Evolutionary conservation across 73 alveolate genomes (phyloP).

Genomic region (Symbiodinium pilosum): DNA sequence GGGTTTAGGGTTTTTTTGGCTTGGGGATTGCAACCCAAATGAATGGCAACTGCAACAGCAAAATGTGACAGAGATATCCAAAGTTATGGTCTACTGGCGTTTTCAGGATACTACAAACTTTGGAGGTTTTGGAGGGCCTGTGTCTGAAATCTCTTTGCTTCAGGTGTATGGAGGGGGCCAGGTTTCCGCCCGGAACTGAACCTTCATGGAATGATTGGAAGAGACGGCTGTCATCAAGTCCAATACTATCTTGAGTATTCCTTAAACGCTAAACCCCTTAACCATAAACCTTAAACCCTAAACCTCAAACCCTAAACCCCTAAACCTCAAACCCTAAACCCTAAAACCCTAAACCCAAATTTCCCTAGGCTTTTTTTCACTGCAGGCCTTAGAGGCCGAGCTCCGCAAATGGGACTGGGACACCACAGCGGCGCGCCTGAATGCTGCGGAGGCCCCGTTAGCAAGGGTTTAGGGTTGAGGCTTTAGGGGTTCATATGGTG

Average conservation of each 20-base stretch:
- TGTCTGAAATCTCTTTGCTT: too few species aligned
- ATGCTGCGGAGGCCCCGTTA: slow-evolving; percentile 9
- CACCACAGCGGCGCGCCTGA: slow-evolving; percentile 1
- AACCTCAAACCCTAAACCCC: not conserved
- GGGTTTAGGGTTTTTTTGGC: not conserved
- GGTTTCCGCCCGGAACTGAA: not conserved
- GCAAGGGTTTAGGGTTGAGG: too few species aligned
- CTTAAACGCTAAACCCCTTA: not conserved
- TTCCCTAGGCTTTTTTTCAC: too few species aligned
- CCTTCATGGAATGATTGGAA: not conserved
- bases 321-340: too few species aligned
- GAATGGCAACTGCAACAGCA: not conserved
- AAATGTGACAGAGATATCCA: not conserved
- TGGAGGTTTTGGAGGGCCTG: not conserved
- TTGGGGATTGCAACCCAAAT: not conserved
- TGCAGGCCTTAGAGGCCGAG: slow-evolving; percentile 3
- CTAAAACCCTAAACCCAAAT: too few species aligned
- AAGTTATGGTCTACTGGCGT: not conserved
- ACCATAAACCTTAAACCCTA: not conserved
- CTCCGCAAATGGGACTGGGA: slow-evolving; percentile 13
- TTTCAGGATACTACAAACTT: not conserved
- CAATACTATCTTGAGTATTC: not conserved
- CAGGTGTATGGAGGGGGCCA: too few species aligned
- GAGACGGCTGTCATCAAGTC: not conserved
- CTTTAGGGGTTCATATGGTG: too few species aligned